Evolutionary conservation across 768 basidiomycete genomes (phyloP), one percentile per base, ranked within the genome.

Genomic region (Auriculariales sp.): DNA sequence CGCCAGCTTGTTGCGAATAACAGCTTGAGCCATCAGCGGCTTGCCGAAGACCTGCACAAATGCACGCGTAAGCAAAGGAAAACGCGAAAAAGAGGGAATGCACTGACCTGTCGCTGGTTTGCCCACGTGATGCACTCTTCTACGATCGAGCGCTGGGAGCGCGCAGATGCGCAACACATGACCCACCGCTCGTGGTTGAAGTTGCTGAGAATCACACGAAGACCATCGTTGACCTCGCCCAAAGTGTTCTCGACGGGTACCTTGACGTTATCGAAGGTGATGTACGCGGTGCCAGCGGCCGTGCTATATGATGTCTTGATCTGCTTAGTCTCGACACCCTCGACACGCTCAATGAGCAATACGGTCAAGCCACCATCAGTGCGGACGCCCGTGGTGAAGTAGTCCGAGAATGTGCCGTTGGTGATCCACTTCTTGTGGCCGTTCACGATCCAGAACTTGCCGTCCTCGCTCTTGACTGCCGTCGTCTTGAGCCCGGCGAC

Each of bases 161-260:
- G 68, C 17, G 77, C 79, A 24, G 76, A 79, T 28, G 75, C 68
- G 57, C 85, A 86, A 61, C 75, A 78, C 84, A 92, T 92, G 25
- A 87, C 85, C 89, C 87, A 93, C 55, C 85, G 82, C 61, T 92
- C 91, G 63, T 93, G 90, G 62, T 94, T 94, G 68, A 94, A 95
- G 67, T 94, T 44, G 39, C 54, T 52, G 47, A 77, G 65, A 44
- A 76, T 75, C 39, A 80, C 78, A 54, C 78, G 74, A 46, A 85
- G 66, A 27, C 85, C 88, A 54, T 75, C 77, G 48, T 86, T 78
- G 58, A 85, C 85, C 2, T 75, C 73, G 1, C 90, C 91, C 22
- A 95, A 75, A 2, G 86, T 84, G 63, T 95, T 88, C 57, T 79
- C 87, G 3, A 83, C 78, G 6, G 93, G 92, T 0, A 92, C 90